Evolutionary conservation across 139 green algal species (phyloP).

Genomic region (Micractinium conductrix): DNA sequence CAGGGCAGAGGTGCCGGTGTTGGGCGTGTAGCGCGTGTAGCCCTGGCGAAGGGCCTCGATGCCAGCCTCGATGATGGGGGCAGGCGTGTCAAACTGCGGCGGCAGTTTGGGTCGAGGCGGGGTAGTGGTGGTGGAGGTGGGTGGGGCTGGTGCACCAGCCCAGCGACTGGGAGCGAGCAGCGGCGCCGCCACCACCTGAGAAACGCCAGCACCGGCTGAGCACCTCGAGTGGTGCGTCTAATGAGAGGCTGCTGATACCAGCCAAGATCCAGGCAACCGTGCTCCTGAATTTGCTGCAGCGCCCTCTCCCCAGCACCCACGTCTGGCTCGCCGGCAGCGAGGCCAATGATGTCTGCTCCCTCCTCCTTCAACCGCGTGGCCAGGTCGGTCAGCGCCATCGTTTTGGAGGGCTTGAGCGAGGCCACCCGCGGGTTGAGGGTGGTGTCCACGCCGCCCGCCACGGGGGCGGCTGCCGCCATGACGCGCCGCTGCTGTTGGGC

Average conservation of each 20-base stretch:
- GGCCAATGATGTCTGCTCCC: conserved; percentile 89
- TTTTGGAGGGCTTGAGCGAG: conserved; percentile 86
- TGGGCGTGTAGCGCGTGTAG: conserved; percentile 94
- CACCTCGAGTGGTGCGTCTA: too few species aligned
- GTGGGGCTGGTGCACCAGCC: too few species aligned
- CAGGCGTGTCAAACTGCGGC: conserved; percentile 90
- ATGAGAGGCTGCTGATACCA: too few species aligned
- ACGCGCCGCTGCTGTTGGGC: too few species aligned
- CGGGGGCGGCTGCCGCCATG: conserved; percentile 4
- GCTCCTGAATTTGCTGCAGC: too few species aligned
- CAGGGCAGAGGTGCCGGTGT: conserved; percentile 85
- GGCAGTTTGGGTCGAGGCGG: background rate
- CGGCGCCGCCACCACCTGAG: too few species aligned
- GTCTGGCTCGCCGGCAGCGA: conserved; percentile 96
- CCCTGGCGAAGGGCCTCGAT: conserved; percentile 82
- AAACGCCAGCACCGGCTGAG: too few species aligned
- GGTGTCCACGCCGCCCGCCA: conserved; percentile 1
- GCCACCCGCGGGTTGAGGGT: conserved; percentile 81
- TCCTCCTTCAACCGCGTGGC: conserved; percentile 77
- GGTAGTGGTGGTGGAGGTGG: background rate
- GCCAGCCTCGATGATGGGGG: conserved; percentile 78
- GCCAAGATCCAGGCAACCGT: too few species aligned
- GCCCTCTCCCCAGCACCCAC: too few species aligned
- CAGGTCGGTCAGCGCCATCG: conserved; percentile 93
- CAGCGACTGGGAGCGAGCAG: background rate